Percentiles rank a stretch among this genome's conserved stretches.
These are phyloP conservation scores for Sodiomyces alkalinus DNA, from an alignment of 2,329 filamentous ascomycete genomes.

Conservation along the genomic window DNA sequence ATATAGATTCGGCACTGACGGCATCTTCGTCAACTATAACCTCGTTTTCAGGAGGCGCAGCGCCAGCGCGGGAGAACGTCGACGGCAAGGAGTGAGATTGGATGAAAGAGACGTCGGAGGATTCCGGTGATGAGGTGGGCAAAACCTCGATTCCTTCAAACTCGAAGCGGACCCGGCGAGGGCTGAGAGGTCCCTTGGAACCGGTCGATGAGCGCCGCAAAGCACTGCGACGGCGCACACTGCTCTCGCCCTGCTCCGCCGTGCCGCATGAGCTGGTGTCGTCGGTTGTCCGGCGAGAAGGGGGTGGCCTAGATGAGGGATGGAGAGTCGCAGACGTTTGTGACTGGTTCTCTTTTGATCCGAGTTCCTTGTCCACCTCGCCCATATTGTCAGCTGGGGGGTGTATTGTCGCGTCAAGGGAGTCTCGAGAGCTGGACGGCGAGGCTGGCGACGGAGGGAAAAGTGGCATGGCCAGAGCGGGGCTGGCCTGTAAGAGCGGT, in stretches of 20 bases:
- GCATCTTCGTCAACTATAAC: conserved; percentile 9
- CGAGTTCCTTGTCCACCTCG: too few species aligned
- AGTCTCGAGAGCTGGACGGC: too few species aligned
- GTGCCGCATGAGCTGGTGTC: conserved; percentile 33
- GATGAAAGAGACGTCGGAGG: conserved; percentile 17
- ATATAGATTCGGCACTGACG: conserved; percentile 14
- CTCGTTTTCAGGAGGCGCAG: conserved; percentile 6
- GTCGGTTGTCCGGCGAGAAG: too few species aligned
- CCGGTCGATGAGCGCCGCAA: conserved; percentile 38
- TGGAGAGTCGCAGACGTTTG: too few species aligned
- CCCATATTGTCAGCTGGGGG: too few species aligned
- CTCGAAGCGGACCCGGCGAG: conserved; percentile 48
- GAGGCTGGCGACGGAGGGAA: conserved; percentile 10
- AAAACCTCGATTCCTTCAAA: conserved; percentile 45
- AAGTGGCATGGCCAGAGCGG: too few species aligned
- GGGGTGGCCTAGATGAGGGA: too few species aligned
- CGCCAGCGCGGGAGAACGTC: conserved; percentile 10
- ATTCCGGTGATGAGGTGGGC: conserved; percentile 39
- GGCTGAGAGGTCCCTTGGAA: conserved; percentile 33
- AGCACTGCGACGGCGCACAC: conserved; percentile 37
- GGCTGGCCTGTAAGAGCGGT: too few species aligned
- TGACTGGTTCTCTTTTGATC: too few species aligned
- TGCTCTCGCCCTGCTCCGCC: conserved; percentile 37
- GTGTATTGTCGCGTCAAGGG: too few species aligned
- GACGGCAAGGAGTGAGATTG: conserved; percentile 10